Conservation (phyloP, 208 protist species). For the Endotrypanum monterogeii region DNA sequence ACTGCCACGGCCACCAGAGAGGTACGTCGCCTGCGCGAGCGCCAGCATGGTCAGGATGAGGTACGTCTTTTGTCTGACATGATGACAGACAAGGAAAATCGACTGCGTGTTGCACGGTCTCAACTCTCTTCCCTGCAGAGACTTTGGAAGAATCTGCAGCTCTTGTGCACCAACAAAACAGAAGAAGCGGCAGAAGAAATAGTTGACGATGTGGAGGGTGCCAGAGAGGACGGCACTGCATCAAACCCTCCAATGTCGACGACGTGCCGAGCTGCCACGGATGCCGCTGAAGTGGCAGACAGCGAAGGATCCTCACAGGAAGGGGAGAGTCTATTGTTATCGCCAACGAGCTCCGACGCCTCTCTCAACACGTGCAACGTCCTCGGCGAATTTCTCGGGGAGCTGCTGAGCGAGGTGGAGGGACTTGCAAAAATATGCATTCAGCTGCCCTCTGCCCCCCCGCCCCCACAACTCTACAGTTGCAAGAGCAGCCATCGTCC, state of each 20-base stretch:
- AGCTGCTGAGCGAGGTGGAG: constrained; percentile 46
- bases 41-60: constrained; percentile 49
- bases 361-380: constrained; percentile 31
- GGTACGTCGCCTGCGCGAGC: constrained; percentile 33
- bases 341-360: constrained; percentile 21
- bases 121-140: constrained; percentile 35
- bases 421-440: constrained; percentile 52
- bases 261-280: not conserved
- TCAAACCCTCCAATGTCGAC: not conserved
- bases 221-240: not conserved
- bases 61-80: constrained; percentile 62
- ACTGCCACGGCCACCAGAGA: constrained; percentile 14
- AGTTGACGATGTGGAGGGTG: not conserved
- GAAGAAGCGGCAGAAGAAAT: not conserved
- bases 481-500: not conserved
- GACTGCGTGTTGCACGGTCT: constrained; percentile 31
- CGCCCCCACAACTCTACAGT: constrained; percentile 10
- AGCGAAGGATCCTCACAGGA: not conserved
- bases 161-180: constrained; percentile 21
- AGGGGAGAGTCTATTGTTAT: not conserved
- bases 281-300: not conserved
- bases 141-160: constrained; percentile 42
- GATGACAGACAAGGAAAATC: constrained; percentile 55
- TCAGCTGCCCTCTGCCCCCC: constrained; percentile 40
- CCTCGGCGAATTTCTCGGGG: constrained; percentile 34